Evolutionary conservation across 164 flowering plant species (phyloP).

Genomic region (Stephania japonica): DNA sequence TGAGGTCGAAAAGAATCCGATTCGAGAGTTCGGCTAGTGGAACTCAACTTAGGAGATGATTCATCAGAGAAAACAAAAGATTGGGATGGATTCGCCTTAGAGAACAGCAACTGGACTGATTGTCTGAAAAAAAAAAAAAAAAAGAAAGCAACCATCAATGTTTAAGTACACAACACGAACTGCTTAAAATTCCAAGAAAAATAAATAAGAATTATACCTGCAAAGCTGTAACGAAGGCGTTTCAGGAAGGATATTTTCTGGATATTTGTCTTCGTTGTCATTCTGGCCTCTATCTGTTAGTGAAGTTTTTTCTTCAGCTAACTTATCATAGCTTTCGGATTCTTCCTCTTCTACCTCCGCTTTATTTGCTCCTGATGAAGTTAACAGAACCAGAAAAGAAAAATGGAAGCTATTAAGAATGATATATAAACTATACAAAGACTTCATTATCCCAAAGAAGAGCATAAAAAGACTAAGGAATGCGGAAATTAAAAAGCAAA

Average conservation of each 20-base stretch:
- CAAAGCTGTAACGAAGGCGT: conserved; percentile 36
- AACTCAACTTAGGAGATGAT: conserved; percentile 30
- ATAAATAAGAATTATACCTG: conserved; percentile 29
- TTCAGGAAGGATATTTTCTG: conserved; percentile 30
- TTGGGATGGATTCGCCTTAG: conserved; percentile 47
- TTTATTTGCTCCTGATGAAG: conserved; percentile 30
- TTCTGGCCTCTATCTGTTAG: conserved; percentile 29
- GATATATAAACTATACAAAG: too few relatives aligned
- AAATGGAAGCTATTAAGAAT: not conserved
- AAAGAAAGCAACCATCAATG: conserved; percentile 10
- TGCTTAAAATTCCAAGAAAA: not conserved
- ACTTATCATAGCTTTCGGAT: conserved; percentile 34
- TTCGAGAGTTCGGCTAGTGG: conserved; percentile 24
- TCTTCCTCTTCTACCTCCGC: conserved; percentile 54
- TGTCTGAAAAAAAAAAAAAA: conserved; percentile 29
- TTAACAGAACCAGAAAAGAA: conserved; percentile 11
- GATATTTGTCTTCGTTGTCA: conserved; percentile 40
- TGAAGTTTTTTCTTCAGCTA: conserved; percentile 20
- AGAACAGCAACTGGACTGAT: conserved; percentile 39
- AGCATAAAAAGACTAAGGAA: not conserved
- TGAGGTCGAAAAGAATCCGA: conserved; percentile 32
- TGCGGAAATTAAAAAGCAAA: not conserved
- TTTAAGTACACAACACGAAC: not conserved
- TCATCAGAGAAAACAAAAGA: conserved; percentile 32
- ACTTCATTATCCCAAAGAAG: not conserved